Evolutionary conservation across 2,329 filamentous ascomycete species (phyloP).

Genomic region (Claviceps pazoutovae): DNA sequence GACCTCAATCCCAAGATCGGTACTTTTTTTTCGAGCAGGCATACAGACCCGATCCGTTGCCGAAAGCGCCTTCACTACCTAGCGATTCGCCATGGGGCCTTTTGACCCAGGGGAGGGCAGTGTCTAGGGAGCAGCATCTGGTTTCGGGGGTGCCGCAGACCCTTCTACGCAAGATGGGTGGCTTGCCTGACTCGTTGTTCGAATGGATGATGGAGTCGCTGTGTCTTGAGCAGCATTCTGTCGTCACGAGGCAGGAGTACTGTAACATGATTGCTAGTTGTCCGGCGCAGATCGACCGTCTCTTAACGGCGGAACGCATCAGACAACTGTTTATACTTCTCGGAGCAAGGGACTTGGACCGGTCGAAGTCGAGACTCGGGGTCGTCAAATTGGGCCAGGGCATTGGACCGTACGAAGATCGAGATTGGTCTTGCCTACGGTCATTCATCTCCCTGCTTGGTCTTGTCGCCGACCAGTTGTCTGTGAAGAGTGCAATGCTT

Average conservation of each 20-base stretch:
- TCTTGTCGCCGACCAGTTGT: constrained; percentile 22
- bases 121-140: constrained; percentile 43
- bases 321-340: constrained; percentile 42
- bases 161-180: constrained; percentile 20
- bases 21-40: constrained; percentile 38
- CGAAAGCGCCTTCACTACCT: constrained; percentile 15
- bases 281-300: constrained; percentile 26
- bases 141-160: constrained; percentile 47
- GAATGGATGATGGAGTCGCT: constrained; percentile 52
- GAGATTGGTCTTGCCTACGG: constrained; percentile 32
- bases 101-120: constrained; percentile 28
- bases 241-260: constrained; percentile 47
- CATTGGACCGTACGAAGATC: constrained; percentile 19
- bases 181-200: constrained; percentile 49
- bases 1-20: constrained; percentile 18
- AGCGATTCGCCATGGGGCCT: constrained; percentile 31
- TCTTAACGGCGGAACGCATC: constrained; percentile 32
- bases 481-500: constrained; percentile 20
- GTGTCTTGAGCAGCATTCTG: constrained; percentile 35
- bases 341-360: constrained; percentile 30
- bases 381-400: constrained; percentile 9
- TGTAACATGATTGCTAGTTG: constrained; percentile 36
- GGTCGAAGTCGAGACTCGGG: constrained; percentile 23
- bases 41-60: constrained; percentile 14
- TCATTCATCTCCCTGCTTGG: constrained; percentile 30